Conservation (phyloP, 257 asterid genomes). For the Solanum tarapatanum region DNA sequence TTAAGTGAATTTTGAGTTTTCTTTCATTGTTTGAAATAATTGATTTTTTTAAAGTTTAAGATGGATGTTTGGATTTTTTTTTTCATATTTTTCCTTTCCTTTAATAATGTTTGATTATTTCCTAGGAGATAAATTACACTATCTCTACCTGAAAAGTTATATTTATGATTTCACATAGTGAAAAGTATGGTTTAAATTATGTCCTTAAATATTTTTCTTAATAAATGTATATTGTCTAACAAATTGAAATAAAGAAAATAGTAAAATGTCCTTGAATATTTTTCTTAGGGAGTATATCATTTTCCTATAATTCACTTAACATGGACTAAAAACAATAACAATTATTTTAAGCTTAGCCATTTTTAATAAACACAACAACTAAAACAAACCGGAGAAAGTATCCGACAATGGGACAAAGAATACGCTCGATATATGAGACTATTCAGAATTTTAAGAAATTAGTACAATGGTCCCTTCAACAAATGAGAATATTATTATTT, state of each 20-base stretch:
- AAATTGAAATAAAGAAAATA: too few species aligned
- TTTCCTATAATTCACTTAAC: background rate
- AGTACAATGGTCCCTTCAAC: constrained; percentile 38
- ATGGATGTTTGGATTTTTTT: background rate
- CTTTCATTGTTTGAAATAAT: background rate
- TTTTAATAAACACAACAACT: background rate
- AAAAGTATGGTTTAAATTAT: too few species aligned
- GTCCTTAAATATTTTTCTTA: background rate
- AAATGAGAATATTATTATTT: constrained; percentile 21
- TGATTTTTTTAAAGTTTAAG: background rate
- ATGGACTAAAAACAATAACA: background rate
- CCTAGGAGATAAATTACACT: background rate
- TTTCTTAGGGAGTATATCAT: background rate
- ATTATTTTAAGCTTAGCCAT: too few species aligned
- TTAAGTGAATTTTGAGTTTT: background rate
- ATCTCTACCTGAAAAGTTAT: background rate
- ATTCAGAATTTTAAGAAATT: constrained; percentile 6
- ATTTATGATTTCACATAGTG: background rate
- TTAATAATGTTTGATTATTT: background rate
- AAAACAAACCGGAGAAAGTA: background rate
- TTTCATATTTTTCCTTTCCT: background rate
- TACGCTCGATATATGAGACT: constrained; percentile 6
- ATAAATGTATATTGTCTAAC: background rate
- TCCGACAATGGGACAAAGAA: constrained; percentile 11
- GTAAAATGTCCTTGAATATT: background rate